Evolutionary conservation across 2,329 filamentous ascomycete genomes (phyloP), one percentile per base, ranked within the genome.

Genomic region (Aspergillus amoenus): DNA sequence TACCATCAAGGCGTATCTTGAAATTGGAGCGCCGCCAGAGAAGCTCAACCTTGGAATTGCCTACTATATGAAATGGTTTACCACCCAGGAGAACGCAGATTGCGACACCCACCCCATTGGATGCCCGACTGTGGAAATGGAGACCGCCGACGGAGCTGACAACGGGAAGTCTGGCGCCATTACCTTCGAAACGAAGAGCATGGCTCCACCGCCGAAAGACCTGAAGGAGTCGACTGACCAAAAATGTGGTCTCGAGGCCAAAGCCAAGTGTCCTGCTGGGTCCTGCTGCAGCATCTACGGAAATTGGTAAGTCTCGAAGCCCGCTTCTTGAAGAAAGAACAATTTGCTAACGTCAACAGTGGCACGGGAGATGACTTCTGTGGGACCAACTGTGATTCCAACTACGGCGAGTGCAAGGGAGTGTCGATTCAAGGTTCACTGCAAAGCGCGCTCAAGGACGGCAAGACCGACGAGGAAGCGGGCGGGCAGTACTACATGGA

Each of bases 401-500:
- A 75, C 62, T 76, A 74, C 55, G 74, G 74, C 27, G 68, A 64
- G 32, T 72, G 74, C 66, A 67, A 78, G 52, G 76, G 85, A 1
- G 61, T 72, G 1, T 81, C 86, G 0, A 73, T 88, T 18, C 73
- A 71, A 1, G 73, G 69, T 2, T 89, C 86, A 0, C 91, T 88
- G 67, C 70, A 75, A 15, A 79, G 76, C 13, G 88, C 89, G 0
- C 68, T 78, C 49, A 64, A 72, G 0, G 61, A 81, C 9, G 86
- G 85, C 1, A 68, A 68, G 46, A 85, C 84, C 30, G 88, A 91
- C 61, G 70, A 79, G 2, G 62, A 74, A 2, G 72, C 76, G 2
- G 88, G 88, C 18, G 89, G 87, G 0, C 82, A 86, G 68, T 90
- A 88, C 68, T 91, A 84, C 72, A 89, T 83, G 79, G 89, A 92